Evolutionary conservation across 805 yeast genomes (phyloP), one percentile per base, ranked within the genome.

Genomic region (Candida anglica): DNA sequence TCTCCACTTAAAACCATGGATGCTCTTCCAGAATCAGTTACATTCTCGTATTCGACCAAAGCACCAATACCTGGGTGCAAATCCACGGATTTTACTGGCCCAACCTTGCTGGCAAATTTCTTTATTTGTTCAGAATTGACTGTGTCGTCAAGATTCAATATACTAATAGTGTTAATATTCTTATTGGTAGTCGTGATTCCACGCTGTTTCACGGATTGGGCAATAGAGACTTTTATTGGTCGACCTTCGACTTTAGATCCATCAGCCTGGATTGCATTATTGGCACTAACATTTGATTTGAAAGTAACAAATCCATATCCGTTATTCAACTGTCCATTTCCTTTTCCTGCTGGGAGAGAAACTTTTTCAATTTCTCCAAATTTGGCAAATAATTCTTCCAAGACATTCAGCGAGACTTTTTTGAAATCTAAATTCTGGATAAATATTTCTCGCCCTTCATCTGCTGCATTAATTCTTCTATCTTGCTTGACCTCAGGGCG

Each of bases 271-370:
- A 79, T 41, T 0, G 86, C 78, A 3, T 50, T 49, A 0, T 56
- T 47, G 0, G 87, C 84, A 3, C 66, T 69, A 1, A 62, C 66
- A 6, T 54, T 49, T 0, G 56, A 53, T 2, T 47, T 37, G 44
- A 76, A 83, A 0, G 74, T 61, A 0, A 85, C 57, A 48, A 85
- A 83, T 0, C 81, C 95, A 52, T 70, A 79, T 0, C 91, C 89
- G 29, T 75, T 77, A 47, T 79, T 71, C 11, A 48, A 41, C 1
- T 54, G 59, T 6, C 57, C 53, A 3, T 48, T 46, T 27, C 50
- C 60, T 20, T 56, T 59, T 22, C 51, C 52, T 6, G 53, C 51
- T 2, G 85, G 86, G 3, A 82, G 40, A 20, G 60, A 64, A 0
- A 83, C 52, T 24, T 55, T 58, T 35, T 78, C 82, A 11, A 85